Conservation (phyloP, 1,284 basidiomycete species). For the Tremellales sp. region DNA sequence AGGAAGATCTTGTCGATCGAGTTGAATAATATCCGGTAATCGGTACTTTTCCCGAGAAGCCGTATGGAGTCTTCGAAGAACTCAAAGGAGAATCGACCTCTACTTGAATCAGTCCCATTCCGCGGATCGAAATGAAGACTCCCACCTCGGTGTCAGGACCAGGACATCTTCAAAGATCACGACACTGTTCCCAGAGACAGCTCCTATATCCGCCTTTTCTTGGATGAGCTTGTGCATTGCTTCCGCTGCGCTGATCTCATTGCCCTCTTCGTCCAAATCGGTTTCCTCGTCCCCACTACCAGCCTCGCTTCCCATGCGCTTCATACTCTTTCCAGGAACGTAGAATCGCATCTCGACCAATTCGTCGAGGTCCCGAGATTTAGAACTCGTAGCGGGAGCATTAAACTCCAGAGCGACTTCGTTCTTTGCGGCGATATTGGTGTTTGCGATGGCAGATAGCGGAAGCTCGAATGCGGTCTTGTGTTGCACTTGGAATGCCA, state of each 20-base stretch:
- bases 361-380: constrained; percentile 64
- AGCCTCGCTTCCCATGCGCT: constrained; percentile 60
- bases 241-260: constrained; percentile 77
- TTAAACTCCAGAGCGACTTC: constrained; percentile 96
- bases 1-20: constrained; percentile 89
- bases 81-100: constrained; percentile 96
- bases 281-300: constrained; percentile 62
- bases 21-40: constrained; percentile 94
- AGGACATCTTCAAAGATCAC: constrained; percentile 95
- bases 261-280: constrained; percentile 51
- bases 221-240: constrained; percentile 96
- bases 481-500: constrained; percentile 85
- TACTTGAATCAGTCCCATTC: constrained; percentile 17
- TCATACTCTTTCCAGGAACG: constrained; percentile 66
- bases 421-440: constrained; percentile 93
- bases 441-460: constrained; percentile 83
- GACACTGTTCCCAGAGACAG: constrained; percentile 86
- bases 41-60: constrained; percentile 94
- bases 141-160: constrained; percentile 77
- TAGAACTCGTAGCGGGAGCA: constrained; percentile 51
- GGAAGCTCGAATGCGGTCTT: constrained; percentile 91
- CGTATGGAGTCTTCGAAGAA: constrained; percentile 94
- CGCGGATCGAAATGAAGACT: background rate
- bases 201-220: constrained; percentile 92
- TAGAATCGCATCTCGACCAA: constrained; percentile 96